Evolutionary conservation across 1,284 basidiomycete species (phyloP), one percentile per base, ranked within the genome.

Genomic region (Flammula alnicola): DNA sequence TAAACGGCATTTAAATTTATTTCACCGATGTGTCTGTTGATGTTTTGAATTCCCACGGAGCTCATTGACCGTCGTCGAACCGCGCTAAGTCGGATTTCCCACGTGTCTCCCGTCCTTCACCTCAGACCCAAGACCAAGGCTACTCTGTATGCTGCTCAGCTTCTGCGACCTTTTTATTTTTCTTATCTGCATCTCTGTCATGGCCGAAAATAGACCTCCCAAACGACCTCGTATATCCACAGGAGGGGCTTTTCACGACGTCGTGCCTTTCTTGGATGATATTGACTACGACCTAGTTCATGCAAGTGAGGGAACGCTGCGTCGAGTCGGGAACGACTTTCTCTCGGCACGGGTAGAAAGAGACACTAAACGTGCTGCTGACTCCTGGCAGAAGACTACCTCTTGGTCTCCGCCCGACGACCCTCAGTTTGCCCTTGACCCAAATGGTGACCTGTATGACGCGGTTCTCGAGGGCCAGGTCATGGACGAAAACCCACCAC

Each of bases 351-450:
- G 35, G 6, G 7, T 36, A 6, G 35, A 36, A 5, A 16, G 35
- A 20, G 16, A 10, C 16, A 19, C 16, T 19, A 17, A 36, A 3
- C 16, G 10, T 19, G 17, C 35, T 36, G 35, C 35, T 1, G 35
- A 20, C 17, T 19, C 19, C 17, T 36, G 35, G 35, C 9, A 36
- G 16, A 10, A 16, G 3, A 36, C 35, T n/a, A 36, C 35, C 3
- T 36, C 35, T 36, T 36, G 35, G 35, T 36, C 35, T 19, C 35
- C 35, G 16, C 35, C 35, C 17, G 38, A 40, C 11, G 23, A 40
- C 16, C 38, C 38, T 5, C 12, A 26, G 8, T 40, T 26, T 27
- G 38, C 38, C 5, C 14, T 40, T 4, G 38, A 40, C 12, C 38
- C 38, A 6, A 29, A 6, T n/a, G 9, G 20, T 25, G 38, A 40